Evolutionary conservation across 768 basidiomycete genomes (phyloP), one percentile per base, ranked within the genome.

Genomic region (Boletus pseudo-olivaceus): DNA sequence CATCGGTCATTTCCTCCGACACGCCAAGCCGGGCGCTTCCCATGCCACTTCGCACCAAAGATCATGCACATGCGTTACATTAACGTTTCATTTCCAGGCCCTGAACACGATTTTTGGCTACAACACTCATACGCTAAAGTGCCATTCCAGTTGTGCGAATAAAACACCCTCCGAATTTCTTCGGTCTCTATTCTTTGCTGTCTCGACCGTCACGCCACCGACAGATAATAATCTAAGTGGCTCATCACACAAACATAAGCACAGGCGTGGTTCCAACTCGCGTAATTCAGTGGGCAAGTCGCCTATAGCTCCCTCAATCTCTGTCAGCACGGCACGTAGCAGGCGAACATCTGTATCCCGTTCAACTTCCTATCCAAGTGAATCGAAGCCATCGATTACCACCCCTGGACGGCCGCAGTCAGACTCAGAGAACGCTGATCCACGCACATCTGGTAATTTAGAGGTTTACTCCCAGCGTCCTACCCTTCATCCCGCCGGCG

Each of bases 31-130:
- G n/a, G 43, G 48, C 23, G 14, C 38, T 55, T 54, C 53, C 51
- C 41, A 40, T 57, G 20, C 23, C 23, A 23, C 45, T 49, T 51
- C 54, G 23, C 38, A 23, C 32, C 17, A 26, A 19, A 35, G 19
- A 39, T 14, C 48, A 39, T 27, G 20, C 40, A 52, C 42, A 32
- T 47, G 12, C n/a, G 40, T 40, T 42, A 46, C 39, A 46, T 23
- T 59, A 19, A 54, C 20, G 39, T 57, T 56, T 51, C 56, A 53
- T 41, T 63, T 43, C 47, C 64, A 89, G 87, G 82, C 79, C 14
- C 69, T 90, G 29, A 74, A 78, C 35, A 75, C 76, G 20, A 66
- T 88, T 14, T 86, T 90, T 65, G 82, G 84, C 26, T 71, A 81
- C 49, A 64, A 76, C 20, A 77, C 82, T 0, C 83, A 85, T 55